A percentile compares a stretch with the other conserved stretches of the same genome.
Conservation (phyloP, 306 rosid genomes). For the Acacia acuminata region DNA sequence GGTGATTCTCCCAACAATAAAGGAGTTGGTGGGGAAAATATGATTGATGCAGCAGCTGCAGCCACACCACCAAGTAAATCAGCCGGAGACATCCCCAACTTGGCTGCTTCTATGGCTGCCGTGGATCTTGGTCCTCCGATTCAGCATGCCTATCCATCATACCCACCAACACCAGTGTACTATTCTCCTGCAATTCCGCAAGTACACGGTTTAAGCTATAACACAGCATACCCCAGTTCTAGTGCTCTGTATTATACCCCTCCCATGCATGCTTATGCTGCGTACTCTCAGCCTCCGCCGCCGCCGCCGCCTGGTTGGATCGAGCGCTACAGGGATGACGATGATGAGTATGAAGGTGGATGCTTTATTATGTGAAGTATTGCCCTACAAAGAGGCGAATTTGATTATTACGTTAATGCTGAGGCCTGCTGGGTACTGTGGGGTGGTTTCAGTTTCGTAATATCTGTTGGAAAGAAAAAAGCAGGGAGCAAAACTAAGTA, state of each 20-base stretch:
- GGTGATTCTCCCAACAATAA: conserved; percentile 29
- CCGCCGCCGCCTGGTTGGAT: conserved; percentile 28
- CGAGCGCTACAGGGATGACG: conserved; percentile 17
- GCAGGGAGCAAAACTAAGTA: neutral
- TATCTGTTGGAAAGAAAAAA: neutral
- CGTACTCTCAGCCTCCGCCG: conserved; percentile 12
- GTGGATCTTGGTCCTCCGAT: conserved; percentile 38
- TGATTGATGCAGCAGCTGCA: neutral
- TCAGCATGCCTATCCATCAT: conserved; percentile 45
- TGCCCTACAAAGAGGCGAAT: neutral
- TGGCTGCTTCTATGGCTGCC: neutral
- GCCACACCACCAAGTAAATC: conserved; percentile 4
- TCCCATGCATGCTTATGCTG: conserved; percentile 38
- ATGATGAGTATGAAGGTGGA: conserved; percentile 30
- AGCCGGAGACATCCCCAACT: conserved; percentile 20
- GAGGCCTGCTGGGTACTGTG: neutral
- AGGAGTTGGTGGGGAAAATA: conserved; percentile 20
- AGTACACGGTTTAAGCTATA: conserved; percentile 46
- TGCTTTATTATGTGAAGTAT: conserved; percentile 52
- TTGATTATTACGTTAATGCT: neutral
- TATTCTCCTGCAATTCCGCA: conserved; percentile 13
- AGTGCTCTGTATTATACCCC: conserved; percentile 35
- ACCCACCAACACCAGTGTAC: conserved; percentile 27
- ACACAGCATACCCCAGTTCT: conserved; percentile 40
- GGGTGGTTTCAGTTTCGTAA: conserved; percentile 7